These are phyloP conservation scores for Tardiomyces depauwii DNA, from an alignment of 1,139 yeast species.

Conservation along the genomic window DNA sequence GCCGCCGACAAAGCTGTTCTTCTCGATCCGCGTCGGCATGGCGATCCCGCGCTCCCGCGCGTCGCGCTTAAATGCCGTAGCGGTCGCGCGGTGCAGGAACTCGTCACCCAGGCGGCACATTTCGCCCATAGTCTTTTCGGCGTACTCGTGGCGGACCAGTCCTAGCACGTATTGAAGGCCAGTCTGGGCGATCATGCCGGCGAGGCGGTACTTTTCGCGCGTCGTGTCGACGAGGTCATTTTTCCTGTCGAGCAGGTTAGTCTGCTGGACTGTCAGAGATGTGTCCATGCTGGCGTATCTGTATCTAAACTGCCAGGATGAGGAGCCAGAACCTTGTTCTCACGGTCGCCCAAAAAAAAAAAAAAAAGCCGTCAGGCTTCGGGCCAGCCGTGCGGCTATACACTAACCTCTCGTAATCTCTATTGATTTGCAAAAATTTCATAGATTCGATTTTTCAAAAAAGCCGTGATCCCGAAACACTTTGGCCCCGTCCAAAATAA, in stretches of 20 bases:
- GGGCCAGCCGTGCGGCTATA: no score
- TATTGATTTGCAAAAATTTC: no score
- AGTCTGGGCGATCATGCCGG: slow-evolving; percentile 89
- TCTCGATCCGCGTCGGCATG: slow-evolving; percentile 79
- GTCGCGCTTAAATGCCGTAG: slow-evolving; percentile 15
- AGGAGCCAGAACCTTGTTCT: no score
- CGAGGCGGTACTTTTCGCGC: slow-evolving; percentile 73
- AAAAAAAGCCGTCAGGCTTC: no score
- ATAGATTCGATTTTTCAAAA: no score
- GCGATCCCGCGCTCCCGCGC: slow-evolving; percentile 65
- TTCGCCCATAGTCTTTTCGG: slow-evolving; percentile 49
- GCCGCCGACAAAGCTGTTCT: slow-evolving; percentile 66
- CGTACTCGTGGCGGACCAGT: slow-evolving; percentile 45
- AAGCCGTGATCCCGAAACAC: no score
- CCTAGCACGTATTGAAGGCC: slow-evolving; percentile 56
- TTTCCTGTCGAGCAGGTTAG: slow-evolving; percentile 54
- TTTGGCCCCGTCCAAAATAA: no score
- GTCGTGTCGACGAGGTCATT: slow-evolving; percentile 53
- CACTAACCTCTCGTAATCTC: no score
- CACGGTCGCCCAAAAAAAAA: no score
- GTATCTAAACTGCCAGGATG: no score
- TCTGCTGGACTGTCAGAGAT: background rate
- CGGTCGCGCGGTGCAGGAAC: slow-evolving; percentile 33
- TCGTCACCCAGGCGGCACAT: slow-evolving; percentile 76
- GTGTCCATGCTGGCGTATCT: no score